Evolutionary conservation across 352 stramenopile species (phyloP), one percentile per base, ranked within the genome.

Genomic region (Globisporangium nagaii): DNA sequence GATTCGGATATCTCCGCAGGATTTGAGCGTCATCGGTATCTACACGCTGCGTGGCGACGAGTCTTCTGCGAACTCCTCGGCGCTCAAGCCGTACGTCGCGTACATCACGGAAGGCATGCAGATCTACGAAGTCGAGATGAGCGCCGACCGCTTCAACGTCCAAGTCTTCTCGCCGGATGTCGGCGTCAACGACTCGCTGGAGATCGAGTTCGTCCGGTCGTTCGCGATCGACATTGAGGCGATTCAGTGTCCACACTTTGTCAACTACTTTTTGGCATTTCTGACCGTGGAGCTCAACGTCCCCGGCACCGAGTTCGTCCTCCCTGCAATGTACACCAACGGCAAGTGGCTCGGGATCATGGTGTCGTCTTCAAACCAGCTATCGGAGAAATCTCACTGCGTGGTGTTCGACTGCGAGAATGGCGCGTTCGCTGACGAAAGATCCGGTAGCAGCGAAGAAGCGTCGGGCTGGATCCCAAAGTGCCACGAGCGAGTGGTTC

Each of bases 71-170:
- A 28, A 5, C 53, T 53, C 24, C 11, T 22, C 9, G 37, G 60
- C 53, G 19, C 45, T 15, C 44, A 74, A 56, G n/a, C 56, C 52
- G 31, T 68, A 80, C 1, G 68, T 73, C 42, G 47, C 51, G 0
- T 86, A 84, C 45, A 39, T 65, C 20, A 72, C 78, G 10, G 78
- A 88, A 69, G 78, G 78, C n/a, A 53, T 51, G 48, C 40, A 58
- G 0, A 64, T 89, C 12, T 89, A 83, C 52, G 74, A 89, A 25
- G 63, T 89, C 36, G 53, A 72, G 25, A 56, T 81, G 48, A 58
- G 56, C 24, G 58, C 63, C 0, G 61, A 70, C 39, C 24, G 50
- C 7, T 75, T 84, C 56, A 25, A 42, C 28, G 65, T 89, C 1
- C 68, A 58, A 12, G 62, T 83, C 20, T 83, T 87, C 43, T 52